These are phyloP conservation scores for Candida krabiensis DNA, from an alignment of 805 yeast species.

Conservation along the genomic window DNA sequence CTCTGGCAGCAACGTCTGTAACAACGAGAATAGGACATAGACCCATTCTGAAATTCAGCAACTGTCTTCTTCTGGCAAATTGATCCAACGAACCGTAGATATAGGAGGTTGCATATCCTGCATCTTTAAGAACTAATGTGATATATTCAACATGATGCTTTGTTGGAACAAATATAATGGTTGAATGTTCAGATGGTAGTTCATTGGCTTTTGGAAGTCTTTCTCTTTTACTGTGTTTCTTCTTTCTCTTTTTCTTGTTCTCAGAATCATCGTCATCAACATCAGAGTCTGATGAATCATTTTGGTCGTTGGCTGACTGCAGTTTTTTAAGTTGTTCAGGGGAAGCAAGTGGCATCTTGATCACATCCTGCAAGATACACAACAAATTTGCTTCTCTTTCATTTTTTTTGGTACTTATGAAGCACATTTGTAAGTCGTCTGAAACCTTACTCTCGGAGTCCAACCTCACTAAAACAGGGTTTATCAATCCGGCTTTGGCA, in stretches of 20 bases:
- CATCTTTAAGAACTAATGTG: constrained; percentile 62
- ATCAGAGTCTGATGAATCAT: constrained; percentile 55
- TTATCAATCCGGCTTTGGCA: constrained; percentile 93
- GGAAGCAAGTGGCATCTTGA: constrained; percentile 80
- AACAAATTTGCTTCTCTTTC: constrained; percentile 90
- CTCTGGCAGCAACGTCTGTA: constrained; percentile 98
- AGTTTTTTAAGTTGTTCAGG: constrained; percentile 62
- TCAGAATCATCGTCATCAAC: constrained; percentile 41
- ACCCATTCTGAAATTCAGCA: constrained; percentile 82
- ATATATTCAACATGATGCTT: constrained; percentile 97
- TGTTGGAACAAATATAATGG: constrained; percentile 94
- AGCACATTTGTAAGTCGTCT: constrained; percentile 88
- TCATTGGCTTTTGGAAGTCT: constrained; percentile 78
- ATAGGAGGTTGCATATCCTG: constrained; percentile 83
- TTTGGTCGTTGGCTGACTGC: constrained; percentile 45
- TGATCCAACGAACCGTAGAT: constrained; percentile 96
- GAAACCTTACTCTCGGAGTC: constrained; percentile 92
- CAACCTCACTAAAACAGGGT: constrained; percentile 88
- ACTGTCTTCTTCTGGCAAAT: constrained; percentile 87
- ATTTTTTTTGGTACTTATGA: constrained; percentile 71
- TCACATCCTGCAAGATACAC: constrained; percentile 75
- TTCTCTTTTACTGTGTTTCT: constrained; percentile 45
- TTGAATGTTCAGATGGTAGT: constrained; percentile 80
- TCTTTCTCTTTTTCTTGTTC: constrained; percentile 28
- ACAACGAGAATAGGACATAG: constrained; percentile 86